Evolutionary conservation across 371 early-diverging fungal genomes (phyloP).

Genomic region (Paraphysoderma sedebokerense): DNA sequence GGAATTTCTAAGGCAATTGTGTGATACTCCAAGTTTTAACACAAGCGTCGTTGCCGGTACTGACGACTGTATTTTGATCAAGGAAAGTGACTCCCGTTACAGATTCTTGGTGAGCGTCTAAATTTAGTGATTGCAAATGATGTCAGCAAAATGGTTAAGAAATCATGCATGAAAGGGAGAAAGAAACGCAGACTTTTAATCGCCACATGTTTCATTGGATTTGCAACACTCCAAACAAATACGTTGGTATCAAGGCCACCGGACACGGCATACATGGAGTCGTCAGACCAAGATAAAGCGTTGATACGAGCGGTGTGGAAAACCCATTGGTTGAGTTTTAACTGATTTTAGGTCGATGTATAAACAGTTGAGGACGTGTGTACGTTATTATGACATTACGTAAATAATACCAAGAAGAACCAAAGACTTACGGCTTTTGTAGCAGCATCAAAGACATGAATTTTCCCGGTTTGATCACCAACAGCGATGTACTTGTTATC

Average conservation of each 20-base stretch:
- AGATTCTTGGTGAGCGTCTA: conserved; percentile 60
- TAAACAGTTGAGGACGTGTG: too few relatives aligned
- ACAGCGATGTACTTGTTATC: conserved; percentile 50
- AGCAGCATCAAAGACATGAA: conserved; percentile 47
- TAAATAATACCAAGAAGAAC: conserved; percentile 1
- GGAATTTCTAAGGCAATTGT: background rate
- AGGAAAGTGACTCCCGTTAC: conserved; percentile 55
- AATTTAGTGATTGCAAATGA: background rate
- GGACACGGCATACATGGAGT: conserved; percentile 55
- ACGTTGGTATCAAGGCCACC: conserved; percentile 77
- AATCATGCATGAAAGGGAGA: background rate
- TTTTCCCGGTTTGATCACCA: conserved; percentile 65
- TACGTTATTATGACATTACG: too few relatives aligned
- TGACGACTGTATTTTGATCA: conserved; percentile 34
- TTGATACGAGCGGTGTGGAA: conserved; percentile 80
- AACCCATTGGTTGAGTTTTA: conserved; percentile 57
- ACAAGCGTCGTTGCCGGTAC: conserved; percentile 65
- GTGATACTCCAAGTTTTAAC: conserved; percentile 48
- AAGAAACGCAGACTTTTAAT: conserved; percentile 30
- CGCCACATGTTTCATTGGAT: conserved; percentile 50
- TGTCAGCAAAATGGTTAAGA: too few relatives aligned
- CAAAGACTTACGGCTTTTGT: conserved; percentile 19
- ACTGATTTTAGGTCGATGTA: too few relatives aligned
- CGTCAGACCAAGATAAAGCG: conserved; percentile 56
- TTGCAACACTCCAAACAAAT: conserved; percentile 72